Conservation (phyloP, 331 rosid genomes). For the Rosa hybrid region DNA sequence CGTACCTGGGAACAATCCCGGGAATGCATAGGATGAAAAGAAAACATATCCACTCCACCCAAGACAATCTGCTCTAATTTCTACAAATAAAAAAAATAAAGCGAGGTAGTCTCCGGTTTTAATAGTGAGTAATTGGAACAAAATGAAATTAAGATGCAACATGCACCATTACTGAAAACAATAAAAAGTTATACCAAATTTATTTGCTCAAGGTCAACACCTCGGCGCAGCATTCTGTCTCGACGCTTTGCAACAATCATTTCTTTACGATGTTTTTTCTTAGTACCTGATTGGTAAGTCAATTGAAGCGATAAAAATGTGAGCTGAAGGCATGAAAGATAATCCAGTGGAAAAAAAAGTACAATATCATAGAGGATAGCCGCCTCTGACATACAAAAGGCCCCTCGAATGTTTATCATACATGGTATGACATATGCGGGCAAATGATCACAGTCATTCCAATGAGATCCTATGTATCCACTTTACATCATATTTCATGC, state of each 20-base stretch:
- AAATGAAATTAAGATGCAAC: not conserved
- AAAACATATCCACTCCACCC: conserved; percentile 65
- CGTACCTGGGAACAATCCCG: conserved; percentile 88
- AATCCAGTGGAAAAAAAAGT: not conserved
- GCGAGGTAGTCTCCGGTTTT: conserved; percentile 1
- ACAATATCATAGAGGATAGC: not conserved
- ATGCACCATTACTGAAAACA: not conserved
- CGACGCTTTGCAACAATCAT: conserved; percentile 64
- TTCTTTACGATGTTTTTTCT: conserved; percentile 80
- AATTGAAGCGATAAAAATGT: conserved; percentile 23
- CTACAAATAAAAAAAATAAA: conserved; percentile 38
- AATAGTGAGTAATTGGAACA: not conserved
- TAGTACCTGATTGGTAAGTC: conserved; percentile 54
- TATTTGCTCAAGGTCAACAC: conserved; percentile 76
- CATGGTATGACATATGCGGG: not conserved
- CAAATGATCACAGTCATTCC: not conserved
- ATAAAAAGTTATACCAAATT: conserved; percentile 48
- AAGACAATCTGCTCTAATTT: conserved; percentile 73
- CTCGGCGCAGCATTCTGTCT: conserved; percentile 71
- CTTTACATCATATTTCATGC: not conserved
- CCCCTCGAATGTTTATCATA: not conserved
- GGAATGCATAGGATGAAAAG: conserved; percentile 87
- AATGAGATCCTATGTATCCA: not conserved
- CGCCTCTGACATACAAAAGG: not conserved
- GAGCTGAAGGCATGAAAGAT: not conserved